These are phyloP conservation scores for Mortierella sp. DNA, from an alignment of 371 early-diverging fungal genomes.

Conservation along the genomic window DNA sequence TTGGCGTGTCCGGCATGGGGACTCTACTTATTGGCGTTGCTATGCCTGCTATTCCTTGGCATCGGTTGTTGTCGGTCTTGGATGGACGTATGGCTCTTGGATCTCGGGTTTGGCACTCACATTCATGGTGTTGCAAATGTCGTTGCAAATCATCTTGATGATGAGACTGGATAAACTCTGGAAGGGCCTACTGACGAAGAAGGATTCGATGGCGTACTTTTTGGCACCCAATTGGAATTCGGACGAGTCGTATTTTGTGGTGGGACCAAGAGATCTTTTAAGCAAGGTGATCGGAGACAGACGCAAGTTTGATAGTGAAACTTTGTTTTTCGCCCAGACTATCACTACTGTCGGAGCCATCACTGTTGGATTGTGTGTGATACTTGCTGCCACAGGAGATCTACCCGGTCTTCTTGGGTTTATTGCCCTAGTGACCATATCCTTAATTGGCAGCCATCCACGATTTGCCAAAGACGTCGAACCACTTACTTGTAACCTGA, in stretches of 20 bases:
- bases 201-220: constrained; percentile 19
- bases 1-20: constrained; percentile 17
- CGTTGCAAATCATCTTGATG: constrained; percentile 20
- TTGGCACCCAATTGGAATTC: constrained; percentile 27
- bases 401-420: constrained; percentile 22
- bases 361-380: constrained; percentile 26
- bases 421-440: constrained; percentile 17
- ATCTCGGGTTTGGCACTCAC: constrained; percentile 22
- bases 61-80: constrained; percentile 20
- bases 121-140: constrained; percentile 22
- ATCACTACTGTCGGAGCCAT: constrained; percentile 21
- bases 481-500: constrained; percentile 19
- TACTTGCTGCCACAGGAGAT: constrained; percentile 21
- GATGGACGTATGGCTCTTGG: constrained; percentile 22
- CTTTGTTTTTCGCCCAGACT: constrained; percentile 17
- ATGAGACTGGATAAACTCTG: constrained; percentile 24
- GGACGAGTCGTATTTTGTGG: constrained; percentile 25
- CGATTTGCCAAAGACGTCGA: constrained; percentile 24
- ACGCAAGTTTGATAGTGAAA: constrained; percentile 22
- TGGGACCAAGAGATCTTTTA: constrained; percentile 24
- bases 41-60: constrained; percentile 20
- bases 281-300: constrained; percentile 21
- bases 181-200: constrained; percentile 16
- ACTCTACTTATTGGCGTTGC: constrained; percentile 18
- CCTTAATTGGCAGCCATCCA: constrained; percentile 22